Percentiles rank a stretch among this genome's conserved stretches.
These are phyloP conservation scores for Cryptosporidium sp. DNA, from an alignment of 169 alveolate genomes.

Conservation along the genomic window DNA sequence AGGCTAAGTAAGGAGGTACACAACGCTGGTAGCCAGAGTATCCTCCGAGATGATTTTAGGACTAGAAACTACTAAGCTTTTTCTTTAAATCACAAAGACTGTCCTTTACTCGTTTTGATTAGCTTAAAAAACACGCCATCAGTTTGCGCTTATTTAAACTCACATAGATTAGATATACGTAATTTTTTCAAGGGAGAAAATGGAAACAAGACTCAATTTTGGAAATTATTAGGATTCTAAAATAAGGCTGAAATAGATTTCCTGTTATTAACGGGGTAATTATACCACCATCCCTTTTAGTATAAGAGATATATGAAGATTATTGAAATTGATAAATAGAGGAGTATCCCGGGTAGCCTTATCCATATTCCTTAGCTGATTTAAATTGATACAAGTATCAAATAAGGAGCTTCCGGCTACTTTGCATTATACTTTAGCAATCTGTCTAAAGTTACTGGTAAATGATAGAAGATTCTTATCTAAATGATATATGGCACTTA, in stretches of 20 bases:
- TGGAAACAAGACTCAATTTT: not conserved
- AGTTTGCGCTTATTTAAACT: too few species aligned
- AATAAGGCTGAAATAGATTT: conserved; percentile 6
- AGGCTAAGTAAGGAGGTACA: conserved; percentile 84
- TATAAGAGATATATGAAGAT: conserved; percentile 7
- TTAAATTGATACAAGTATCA: not conserved
- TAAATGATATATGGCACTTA: not conserved
- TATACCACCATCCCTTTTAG: conserved; percentile 31
- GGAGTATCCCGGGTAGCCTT: not conserved
- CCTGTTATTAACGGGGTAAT: conserved; percentile 43
- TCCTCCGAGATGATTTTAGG: not conserved
- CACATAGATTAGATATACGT: too few species aligned
- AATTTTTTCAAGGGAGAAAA: too few species aligned
- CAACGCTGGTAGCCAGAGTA: not conserved
- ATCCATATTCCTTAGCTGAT: not conserved
- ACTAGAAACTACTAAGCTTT: not conserved
- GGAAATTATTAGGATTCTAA: conserved; percentile 24
- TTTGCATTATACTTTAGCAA: not conserved
- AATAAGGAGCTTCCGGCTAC: not conserved
- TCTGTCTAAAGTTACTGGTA: not conserved
- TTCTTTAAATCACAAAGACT: not conserved
- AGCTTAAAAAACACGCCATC: too few species aligned
- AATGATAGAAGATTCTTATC: not conserved
- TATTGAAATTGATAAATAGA: not conserved
- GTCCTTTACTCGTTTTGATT: too few species aligned